Evolutionary conservation across 1,284 basidiomycete species (phyloP).

Genomic region (Tranzscheliella williamsii): DNA sequence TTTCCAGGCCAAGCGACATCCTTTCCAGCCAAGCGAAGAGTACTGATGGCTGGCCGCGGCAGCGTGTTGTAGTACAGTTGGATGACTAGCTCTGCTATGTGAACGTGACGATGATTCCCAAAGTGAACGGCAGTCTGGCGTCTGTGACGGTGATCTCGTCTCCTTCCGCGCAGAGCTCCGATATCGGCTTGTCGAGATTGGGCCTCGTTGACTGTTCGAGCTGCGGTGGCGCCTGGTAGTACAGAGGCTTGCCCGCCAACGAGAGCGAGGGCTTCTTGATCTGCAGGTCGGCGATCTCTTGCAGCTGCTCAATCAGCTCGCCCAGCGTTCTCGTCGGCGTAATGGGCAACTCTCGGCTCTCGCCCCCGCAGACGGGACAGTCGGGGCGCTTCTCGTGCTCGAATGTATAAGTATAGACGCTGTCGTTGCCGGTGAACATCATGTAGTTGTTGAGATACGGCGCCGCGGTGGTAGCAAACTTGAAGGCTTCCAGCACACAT

Average conservation of each 20-base stretch:
- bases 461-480: conserved; percentile 92
- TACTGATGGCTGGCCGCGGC: no score
- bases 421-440: conserved; percentile 84
- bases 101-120: conserved; percentile 21
- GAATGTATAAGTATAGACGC: conserved; percentile 96
- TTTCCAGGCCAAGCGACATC: no score
- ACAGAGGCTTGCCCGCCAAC: conserved; percentile 70
- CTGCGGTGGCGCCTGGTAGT: conserved; percentile 88
- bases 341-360: conserved; percentile 61
- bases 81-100: not conserved
- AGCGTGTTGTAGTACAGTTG: no score
- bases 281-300: conserved; percentile 52
- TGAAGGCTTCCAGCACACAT: conserved; percentile 99
- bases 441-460: conserved; percentile 98
- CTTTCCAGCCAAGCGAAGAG: no score
- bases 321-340: conserved; percentile 16
- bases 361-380: conserved; percentile 96
- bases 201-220: conserved; percentile 82
- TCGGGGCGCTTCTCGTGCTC: conserved; percentile 88
- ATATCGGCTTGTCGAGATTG: conserved; percentile 82
- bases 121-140: conserved; percentile 75
- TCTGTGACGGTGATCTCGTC: conserved; percentile 86
- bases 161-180: conserved; percentile 75
- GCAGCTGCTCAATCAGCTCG: conserved; percentile 42
- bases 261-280: conserved; percentile 45